Base-by-base conservation (phyloP, 2,329 filamentous ascomycete genomes). In the Helminthosporium solani region DNA sequence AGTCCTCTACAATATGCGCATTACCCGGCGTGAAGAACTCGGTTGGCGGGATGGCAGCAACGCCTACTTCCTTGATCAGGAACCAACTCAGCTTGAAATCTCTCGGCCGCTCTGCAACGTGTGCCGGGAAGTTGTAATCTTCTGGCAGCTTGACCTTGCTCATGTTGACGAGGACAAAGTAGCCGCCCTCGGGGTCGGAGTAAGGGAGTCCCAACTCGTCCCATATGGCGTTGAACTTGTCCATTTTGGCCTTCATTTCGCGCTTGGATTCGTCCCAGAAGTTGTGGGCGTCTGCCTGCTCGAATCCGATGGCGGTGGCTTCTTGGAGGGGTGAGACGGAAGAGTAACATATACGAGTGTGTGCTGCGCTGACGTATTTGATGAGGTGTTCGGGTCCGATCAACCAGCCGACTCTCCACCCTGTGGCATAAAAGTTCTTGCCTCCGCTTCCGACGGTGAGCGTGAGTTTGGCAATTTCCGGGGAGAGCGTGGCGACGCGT, bases 11-110 rank as follows among this genome's bases (percentile, higher is more conserved):
- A 58, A 96, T 83, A 61, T 88, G 83, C 21, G 87, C 83, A 64
- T 96, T 96, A 34, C 72, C 75, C 15, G 89, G 85, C 0, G 92
- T 96, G 70, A 96, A 97, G 71, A 99, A 99, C 71, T 99, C 94
- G 0, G 91, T 96, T 0, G 94, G 94, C 15, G 94, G 94, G 52
- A 99, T 96, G 7, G 92, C 91, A 2, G 94, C 94, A 21, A 99
- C 90, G 8, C 94, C 94, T 16, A 99, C 78, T 75, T 99, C 92
- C 69, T 91, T 91, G 72, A 99, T 99, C 60, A 96, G 74, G 75
- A 97, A 97, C 92, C 92, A 99, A 28, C 85, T 83, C 37, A 99
- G 81, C 77, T 95, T 89, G 75, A 97, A 99, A 70, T 99, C 94
- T 23, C 94, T 80, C 19, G 94, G 90, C 1, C 94, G 82, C 63